Base-by-base conservation (phyloP, 345 rosid species). In the Erucastrum elatum region DNA sequence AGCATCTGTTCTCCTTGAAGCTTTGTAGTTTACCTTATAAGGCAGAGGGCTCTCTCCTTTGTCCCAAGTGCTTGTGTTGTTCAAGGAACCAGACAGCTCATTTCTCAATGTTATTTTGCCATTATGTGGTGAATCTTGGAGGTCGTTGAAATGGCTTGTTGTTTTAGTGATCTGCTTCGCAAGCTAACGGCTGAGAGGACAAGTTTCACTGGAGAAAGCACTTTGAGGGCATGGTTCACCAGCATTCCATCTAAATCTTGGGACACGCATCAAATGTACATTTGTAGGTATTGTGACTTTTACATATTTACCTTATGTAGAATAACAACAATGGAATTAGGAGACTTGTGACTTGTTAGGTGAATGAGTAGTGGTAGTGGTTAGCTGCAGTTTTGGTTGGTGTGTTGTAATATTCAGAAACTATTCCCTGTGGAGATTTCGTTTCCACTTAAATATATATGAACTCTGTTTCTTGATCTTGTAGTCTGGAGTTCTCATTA, bases 1-100 rank as follows among this genome's bases (percentile, higher is more conserved):
- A 85, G 94, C 98, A 44, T 89, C 96, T 5, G 64, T 89, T 70
- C 81, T 88, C 76, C 86, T 96, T 82, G 99, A 96, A 85, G 84
- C 94, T 60, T 87, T 96, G 68, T 96, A 86, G 83, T 39, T 68
- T 30, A 33, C 39, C 55, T 5, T 33, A 10, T 37, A 6, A 13
- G 37, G 34, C 65, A 68, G 70, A 46, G 13, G 55, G 55, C 55
- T 46, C 55, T 37, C 44, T 37, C 11, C 44, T 37, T 68, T 46
- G 72, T 74, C 74, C 39, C 30, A 73, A 37, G 82, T 81, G 86
- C 86, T 77, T 82, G 87, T 82, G 85, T 76, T 84, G 75, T 78
- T 78, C 82, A 71, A 68, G 83, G 78, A 71, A 65, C 68, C 53
- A 69, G 76, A 31, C 44, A 27, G 67, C 35, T 17, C 1, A 68